phyloP scores from a whole-genome alignment of 1,139 yeast species.

The Nematodospora anomalae region DNA sequence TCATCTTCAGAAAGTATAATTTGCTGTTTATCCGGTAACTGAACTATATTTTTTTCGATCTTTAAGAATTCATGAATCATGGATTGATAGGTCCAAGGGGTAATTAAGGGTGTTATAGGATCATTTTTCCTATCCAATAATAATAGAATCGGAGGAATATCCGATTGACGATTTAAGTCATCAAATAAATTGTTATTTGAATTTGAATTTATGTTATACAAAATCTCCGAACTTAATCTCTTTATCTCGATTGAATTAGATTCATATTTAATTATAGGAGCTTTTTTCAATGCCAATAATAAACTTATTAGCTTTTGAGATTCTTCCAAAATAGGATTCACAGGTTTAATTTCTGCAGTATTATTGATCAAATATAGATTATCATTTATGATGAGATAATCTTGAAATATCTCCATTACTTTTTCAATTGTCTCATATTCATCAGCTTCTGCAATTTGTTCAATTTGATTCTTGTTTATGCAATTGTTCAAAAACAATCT shows the following conservation, averaged over 20 bases:
- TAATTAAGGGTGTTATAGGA: conserved; percentile 86
- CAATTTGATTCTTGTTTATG: conserved; percentile 73
- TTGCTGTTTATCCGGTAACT: conserved; percentile 41
- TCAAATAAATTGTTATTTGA: conserved; percentile 66
- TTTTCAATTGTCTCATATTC: conserved; percentile 75
- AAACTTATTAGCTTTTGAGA: conserved; percentile 61
- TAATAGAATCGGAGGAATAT: conserved; percentile 73
- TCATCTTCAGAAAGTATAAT: conserved; percentile 54
- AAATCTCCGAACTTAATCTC: conserved; percentile 70
- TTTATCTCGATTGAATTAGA: conserved; percentile 60
- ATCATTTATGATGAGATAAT: conserved; percentile 70
- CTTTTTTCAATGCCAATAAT: conserved; percentile 68
- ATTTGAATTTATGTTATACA: conserved; percentile 56
- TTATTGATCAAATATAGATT: conserved; percentile 51
- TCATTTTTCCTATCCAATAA: conserved; percentile 83
- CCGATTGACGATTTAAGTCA: conserved; percentile 52
- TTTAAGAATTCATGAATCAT: conserved; percentile 94
- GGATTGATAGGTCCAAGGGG: conserved; percentile 98
- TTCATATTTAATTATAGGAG: conserved; percentile 80
- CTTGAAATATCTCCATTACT: conserved; percentile 83
- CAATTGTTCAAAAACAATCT: conserved; percentile 76
- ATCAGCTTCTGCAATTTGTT: conserved; percentile 86
- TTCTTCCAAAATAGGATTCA: conserved; percentile 39
- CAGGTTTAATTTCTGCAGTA: not conserved
- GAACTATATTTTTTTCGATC: conserved; percentile 77